phyloP scores from a whole-genome alignment of 2,329 filamentous ascomycete species.

The Diplodia sapinea region DNA sequence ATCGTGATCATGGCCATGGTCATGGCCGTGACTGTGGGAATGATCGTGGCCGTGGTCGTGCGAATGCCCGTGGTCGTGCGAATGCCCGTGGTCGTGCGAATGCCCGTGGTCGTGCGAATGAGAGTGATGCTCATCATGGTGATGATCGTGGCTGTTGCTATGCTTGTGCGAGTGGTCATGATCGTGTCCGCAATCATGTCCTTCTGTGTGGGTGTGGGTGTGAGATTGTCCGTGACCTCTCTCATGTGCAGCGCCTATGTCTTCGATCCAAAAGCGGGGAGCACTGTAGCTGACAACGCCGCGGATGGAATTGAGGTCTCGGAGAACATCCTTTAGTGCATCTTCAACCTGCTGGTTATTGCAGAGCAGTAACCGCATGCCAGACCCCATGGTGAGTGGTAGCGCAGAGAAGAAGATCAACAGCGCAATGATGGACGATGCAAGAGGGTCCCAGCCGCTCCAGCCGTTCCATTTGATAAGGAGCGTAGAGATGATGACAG shows the following conservation, averaged over 20 bases:
- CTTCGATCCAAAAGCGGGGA: constrained; percentile 92
- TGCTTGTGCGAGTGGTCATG: constrained; percentile 44
- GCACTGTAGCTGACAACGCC: constrained; percentile 86
- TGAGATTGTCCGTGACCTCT: constrained; percentile 45
- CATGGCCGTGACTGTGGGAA: constrained; percentile 43
- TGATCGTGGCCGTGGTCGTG: constrained; percentile 39
- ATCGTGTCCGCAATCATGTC: constrained; percentile 39
- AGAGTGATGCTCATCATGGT: constrained; percentile 42
- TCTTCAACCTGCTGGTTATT: constrained; percentile 88
- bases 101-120: constrained; percentile 40
- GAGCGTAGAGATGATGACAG: constrained; percentile 89
- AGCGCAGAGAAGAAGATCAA: constrained; percentile 92
- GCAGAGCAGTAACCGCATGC: constrained; percentile 80
- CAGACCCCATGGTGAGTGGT: constrained; percentile 84
- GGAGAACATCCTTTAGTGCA: constrained; percentile 80
- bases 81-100: constrained; percentile 45
- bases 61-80: constrained; percentile 39
- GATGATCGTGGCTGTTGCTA: constrained; percentile 51
- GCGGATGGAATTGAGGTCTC: constrained; percentile 78
- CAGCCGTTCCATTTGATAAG: constrained; percentile 87
- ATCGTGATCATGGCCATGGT: constrained; percentile 38
- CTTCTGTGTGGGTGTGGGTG: constrained; percentile 36
- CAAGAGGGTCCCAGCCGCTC: constrained; percentile 93
- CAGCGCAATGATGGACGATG: constrained; percentile 89
- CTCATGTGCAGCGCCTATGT: constrained; percentile 57